Evolutionary conservation across 2,329 filamentous ascomycete genomes (phyloP).

Genomic region (Tolypocladium tropicale): DNA sequence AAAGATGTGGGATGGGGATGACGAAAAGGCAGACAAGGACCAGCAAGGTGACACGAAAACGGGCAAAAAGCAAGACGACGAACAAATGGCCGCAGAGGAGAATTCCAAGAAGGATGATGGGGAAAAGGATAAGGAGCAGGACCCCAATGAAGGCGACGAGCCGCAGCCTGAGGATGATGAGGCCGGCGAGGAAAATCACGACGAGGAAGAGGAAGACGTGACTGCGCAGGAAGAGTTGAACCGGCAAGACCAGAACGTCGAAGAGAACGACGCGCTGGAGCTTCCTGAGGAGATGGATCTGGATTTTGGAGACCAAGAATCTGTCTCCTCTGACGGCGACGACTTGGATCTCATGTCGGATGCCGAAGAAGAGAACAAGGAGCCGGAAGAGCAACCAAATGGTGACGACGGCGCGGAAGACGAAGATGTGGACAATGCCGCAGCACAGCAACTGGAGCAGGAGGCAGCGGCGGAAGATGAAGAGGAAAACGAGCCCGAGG

Average conservation of each 20-base stretch:
- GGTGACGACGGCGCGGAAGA: conserved; percentile 26
- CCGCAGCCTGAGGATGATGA: conserved; percentile 33
- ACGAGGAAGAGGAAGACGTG: conserved; percentile 47
- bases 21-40: conserved; percentile 73
- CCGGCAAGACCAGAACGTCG: conserved; percentile 60
- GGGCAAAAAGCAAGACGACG: conserved; percentile 55
- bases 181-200: conserved; percentile 50
- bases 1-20: conserved; percentile 95
- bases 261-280: conserved; percentile 73
- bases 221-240: conserved; percentile 46
- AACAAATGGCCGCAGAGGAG: conserved; percentile 49
- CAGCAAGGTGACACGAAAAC: conserved; percentile 65
- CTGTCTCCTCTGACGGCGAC: conserved; percentile 44
- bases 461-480: conserved; percentile 36
- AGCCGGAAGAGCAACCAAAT: conserved; percentile 24
- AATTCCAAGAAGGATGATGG: conserved; percentile 38
- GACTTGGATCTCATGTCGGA: conserved; percentile 49
- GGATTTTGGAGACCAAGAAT: conserved; percentile 60
- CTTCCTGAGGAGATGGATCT: conserved; percentile 84
- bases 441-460: conserved; percentile 25
- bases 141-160: conserved; percentile 25
- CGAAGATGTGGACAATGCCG: conserved; percentile 25
- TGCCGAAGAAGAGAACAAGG: conserved; percentile 33
- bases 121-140: conserved; percentile 33
- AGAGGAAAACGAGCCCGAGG: conserved; percentile 45